Percentiles rank a stretch among this genome's conserved stretches.
Evolutionary conservation across 768 basidiomycete species (phyloP).

Genomic region (Trametes cingulata): DNA sequence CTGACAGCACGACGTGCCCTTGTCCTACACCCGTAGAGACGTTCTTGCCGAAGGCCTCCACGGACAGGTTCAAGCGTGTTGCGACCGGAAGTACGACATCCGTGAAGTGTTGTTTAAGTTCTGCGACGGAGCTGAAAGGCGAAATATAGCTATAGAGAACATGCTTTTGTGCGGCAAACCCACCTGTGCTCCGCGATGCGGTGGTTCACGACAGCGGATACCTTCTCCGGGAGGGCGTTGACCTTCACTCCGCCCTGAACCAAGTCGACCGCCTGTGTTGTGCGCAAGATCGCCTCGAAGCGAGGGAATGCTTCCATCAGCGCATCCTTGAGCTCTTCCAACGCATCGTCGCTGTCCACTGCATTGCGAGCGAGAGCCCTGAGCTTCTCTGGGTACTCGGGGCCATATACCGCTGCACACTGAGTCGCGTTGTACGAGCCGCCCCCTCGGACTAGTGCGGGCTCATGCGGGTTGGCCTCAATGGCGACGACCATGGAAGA

Average conservation of each 20-base stretch:
- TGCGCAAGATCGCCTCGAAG: slow-evolving; percentile 50
- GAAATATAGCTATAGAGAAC: background rate
- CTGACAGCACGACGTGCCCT: slow-evolving; percentile 53
- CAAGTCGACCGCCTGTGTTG: slow-evolving; percentile 80
- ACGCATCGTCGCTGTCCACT: slow-evolving; percentile 47
- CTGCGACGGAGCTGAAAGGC: slow-evolving; percentile 28
- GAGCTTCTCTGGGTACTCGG: slow-evolving; percentile 49
- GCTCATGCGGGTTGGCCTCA: slow-evolving; percentile 63
- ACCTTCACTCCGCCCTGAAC: slow-evolving; percentile 37
- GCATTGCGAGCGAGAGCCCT: slow-evolving; percentile 51
- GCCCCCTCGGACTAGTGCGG: slow-evolving; percentile 48
- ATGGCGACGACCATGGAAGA: slow-evolving; percentile 65
- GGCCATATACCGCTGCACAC: slow-evolving; percentile 65
- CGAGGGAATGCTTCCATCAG: slow-evolving; percentile 41
- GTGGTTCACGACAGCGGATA: slow-evolving; percentile 71
- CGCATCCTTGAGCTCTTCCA: slow-evolving; percentile 40
- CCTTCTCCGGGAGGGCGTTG: slow-evolving; percentile 82
- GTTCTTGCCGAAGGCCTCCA: slow-evolving; percentile 53
- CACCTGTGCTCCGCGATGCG: slow-evolving; percentile 49
- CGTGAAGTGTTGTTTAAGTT: slow-evolving; percentile 48
- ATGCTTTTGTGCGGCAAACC: background rate
- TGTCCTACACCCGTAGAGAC: slow-evolving; percentile 37
- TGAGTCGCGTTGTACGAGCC: slow-evolving; percentile 55
- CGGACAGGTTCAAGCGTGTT: slow-evolving; percentile 55
- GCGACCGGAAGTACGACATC: slow-evolving; percentile 68